These are phyloP conservation scores for Keithomyces neogunnii DNA, from an alignment of 2,329 filamentous ascomycete genomes.

Conservation along the genomic window DNA sequence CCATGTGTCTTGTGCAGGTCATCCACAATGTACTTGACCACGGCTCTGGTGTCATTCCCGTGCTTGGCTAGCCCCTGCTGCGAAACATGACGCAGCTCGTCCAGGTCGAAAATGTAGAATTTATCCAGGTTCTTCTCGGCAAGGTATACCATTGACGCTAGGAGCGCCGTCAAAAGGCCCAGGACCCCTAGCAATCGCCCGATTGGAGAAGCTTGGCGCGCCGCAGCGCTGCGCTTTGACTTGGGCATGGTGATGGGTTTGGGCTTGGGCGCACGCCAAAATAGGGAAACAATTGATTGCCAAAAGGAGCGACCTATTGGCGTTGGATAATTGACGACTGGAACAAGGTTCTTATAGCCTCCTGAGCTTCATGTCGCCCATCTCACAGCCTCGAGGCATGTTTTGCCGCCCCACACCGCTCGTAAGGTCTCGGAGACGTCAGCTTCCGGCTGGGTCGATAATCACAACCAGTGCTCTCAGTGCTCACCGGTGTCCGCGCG, in stretches of 20 bases:
- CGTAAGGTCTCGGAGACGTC: background rate
- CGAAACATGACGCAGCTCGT: constrained; percentile 60
- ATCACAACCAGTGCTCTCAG: background rate
- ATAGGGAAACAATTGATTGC: background rate
- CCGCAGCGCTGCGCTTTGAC: constrained; percentile 8
- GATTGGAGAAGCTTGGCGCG: constrained; percentile 13
- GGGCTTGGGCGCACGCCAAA: too few species aligned
- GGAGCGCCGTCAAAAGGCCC: constrained; percentile 43
- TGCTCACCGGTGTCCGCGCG: background rate
- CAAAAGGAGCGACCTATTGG: background rate
- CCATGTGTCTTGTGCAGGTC: constrained; percentile 50
- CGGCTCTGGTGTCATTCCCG: constrained; percentile 64
- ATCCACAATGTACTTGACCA: constrained; percentile 61
- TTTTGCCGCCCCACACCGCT: constrained; percentile 11
- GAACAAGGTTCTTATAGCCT: background rate
- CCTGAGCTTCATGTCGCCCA: background rate
- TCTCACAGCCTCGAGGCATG: background rate
- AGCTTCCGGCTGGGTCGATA: background rate
- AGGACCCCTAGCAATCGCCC: constrained; percentile 38
- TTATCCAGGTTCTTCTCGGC: constrained; percentile 50
- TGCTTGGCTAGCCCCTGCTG: constrained; percentile 57
- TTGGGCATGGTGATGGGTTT: constrained; percentile 5
- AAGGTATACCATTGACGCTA: constrained; percentile 45
- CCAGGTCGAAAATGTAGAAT: constrained; percentile 69
- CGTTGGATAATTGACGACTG: background rate